Base-by-base conservation (phyloP, 371 early-diverging fungal genomes). In the Mortierella sp. region DNA sequence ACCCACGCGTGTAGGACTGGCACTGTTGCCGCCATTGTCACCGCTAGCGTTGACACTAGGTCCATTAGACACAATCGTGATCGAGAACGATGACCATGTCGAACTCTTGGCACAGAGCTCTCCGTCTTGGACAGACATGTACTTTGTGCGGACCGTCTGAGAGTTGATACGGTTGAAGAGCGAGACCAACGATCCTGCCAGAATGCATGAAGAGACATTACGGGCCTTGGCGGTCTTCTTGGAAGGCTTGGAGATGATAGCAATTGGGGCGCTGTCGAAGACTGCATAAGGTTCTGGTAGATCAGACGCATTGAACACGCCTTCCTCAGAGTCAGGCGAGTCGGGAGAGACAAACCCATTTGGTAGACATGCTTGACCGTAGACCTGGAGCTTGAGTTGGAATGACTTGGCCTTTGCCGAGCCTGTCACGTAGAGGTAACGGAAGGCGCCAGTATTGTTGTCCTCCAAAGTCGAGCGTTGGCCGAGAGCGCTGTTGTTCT, bases 171-270 rank as follows among this genome's bases (percentile, higher is more conserved):
- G 71, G 57, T 74, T 81, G 62, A 78, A 79, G 21, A 80, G 65
- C 9, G 81, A 76, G 51, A 80, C 72, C 22, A 72, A 51, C 5
- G 76, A 81, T n/a, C 90, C 89, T 6, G 86, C 81, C 19, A 88
- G 78, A 39, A 94, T 90, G 68, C 93, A 91, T 9, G 90, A 85
- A 3, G 91, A 87, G 17, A 87, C 84, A 77, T 90, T 91, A 57
- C 91, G 86, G 14, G 92, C 89, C 66, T 92, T 92, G 50, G 90
- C 88, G 0, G 90, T 91, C 83, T 94, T 94, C 69, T 93, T 94
- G 49, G 90, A 89, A 7, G 95, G 95, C 74, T 94, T 94, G 59
- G 94, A 94, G 41, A 94, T 92, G 71, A 94, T 90, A 6, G 87
- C 79, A 31, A 94, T 87, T 0, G 93, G 89, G 19, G 83, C 81